A percentile compares a stretch with the other conserved stretches of the same genome.
These are phyloP conservation scores for Phycomyces blakesleeanus DNA, from an alignment of 192 early-diverging fungal genomes.

Conservation along the genomic window DNA sequence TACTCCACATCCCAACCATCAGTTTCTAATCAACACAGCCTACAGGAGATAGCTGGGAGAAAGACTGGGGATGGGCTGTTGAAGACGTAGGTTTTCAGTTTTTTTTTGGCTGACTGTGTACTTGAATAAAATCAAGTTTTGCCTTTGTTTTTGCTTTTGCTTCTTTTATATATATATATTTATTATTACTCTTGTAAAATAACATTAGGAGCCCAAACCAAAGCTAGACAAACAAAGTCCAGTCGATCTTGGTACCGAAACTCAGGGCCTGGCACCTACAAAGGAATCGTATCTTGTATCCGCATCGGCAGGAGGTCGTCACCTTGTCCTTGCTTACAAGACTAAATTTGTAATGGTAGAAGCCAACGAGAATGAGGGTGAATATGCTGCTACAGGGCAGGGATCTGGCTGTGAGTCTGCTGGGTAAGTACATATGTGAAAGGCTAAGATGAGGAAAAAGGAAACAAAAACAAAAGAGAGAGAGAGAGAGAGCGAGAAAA, in stretches of 20 bases:
- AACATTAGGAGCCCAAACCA: background rate
- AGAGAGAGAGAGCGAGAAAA: too few relatives aligned
- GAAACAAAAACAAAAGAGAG: too few relatives aligned
- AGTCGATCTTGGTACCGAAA: background rate
- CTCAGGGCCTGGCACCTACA: conserved; percentile 8
- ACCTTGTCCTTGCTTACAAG: conserved; percentile 29
- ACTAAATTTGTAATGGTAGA: conserved; percentile 34
- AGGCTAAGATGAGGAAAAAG: background rate
- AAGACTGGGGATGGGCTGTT: conserved; percentile 30
- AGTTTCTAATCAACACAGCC: background rate
- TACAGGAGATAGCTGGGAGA: conserved; percentile 31
- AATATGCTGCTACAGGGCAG: conserved; percentile 40
- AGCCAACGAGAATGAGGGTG: conserved; percentile 18
- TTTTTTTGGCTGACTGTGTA: too few relatives aligned
- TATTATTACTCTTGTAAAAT: conserved; percentile 3
- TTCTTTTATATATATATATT: background rate
- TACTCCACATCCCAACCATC: background rate
- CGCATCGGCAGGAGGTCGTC: conserved; percentile 23
- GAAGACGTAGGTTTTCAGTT: conserved; percentile 28
- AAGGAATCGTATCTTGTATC: conserved; percentile 33
- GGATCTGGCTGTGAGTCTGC: conserved; percentile 41
- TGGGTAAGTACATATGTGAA: conserved; percentile 38
- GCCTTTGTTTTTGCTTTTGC: too few relatives aligned
- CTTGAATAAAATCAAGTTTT: too few relatives aligned
- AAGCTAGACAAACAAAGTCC: background rate